A percentile compares a stretch with the other conserved stretches of the same genome.
Conservation (phyloP, 495 filamentous ascomycete species). For the Chlorociboria aeruginascens region DNA sequence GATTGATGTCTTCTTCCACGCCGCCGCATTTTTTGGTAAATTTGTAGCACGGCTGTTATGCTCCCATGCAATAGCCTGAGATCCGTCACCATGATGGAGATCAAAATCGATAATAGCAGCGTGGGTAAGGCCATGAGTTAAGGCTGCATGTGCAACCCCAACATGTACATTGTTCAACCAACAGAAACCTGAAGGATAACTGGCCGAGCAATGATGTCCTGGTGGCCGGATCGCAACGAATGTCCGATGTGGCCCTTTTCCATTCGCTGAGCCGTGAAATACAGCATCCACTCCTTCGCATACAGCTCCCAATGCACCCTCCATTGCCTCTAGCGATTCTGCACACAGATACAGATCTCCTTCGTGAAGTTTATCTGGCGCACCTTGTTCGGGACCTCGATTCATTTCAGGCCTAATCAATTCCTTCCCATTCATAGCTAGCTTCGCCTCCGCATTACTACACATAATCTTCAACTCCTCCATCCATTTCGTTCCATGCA, state of each 20-base stretch:
- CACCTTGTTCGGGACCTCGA: constrained; percentile 32
- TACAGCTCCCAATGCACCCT: constrained; percentile 81
- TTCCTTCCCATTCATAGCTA: constrained; percentile 65
- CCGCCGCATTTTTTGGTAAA: constrained; percentile 50
- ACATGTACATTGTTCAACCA: constrained; percentile 99
- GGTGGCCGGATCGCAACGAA: constrained; percentile 78
- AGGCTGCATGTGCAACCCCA: constrained; percentile 79
- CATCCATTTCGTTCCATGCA: constrained; percentile 86
- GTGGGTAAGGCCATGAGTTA: constrained; percentile 76
- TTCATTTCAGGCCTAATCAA: constrained; percentile 46
- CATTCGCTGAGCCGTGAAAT: constrained; percentile 35
- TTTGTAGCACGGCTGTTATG: constrained; percentile 54
- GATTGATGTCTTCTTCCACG: constrained; percentile 70
- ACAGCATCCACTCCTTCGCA: constrained; percentile 86
- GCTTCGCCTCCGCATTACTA: constrained; percentile 56
- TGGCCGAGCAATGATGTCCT: constrained; percentile 87
- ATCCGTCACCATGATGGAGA: constrained; percentile 92
- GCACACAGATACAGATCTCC: constrained; percentile 83
- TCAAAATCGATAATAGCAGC: constrained; percentile 97
- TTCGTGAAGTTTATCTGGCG: constrained; percentile 49
- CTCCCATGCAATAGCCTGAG: constrained; percentile 81
- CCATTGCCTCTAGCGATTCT: constrained; percentile 74
- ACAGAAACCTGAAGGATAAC: constrained; percentile 86
- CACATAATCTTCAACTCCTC: constrained; percentile 80
- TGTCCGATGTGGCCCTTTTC: constrained; percentile 50